Base-by-base conservation (phyloP, 192 early-diverging fungal genomes). In the Umbelopsis sp. region DNA sequence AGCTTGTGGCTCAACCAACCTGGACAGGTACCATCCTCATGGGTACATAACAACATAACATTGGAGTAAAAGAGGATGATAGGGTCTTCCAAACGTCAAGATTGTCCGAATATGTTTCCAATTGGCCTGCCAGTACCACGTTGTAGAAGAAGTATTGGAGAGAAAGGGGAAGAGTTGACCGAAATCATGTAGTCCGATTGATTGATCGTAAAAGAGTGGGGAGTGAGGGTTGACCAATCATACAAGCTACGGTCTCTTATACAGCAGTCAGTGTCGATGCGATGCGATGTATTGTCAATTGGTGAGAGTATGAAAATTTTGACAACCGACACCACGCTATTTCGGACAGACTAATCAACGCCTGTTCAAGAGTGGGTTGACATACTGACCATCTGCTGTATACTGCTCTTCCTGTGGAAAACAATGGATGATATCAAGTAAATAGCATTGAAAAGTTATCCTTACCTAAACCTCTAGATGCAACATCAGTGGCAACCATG, bases 401-500 rank as follows among this genome's bases (percentile, higher is more conserved):
- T 49, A 34, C 25, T 34, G 29, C 56, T 62, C 56, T 62, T 62
- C 56, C 56, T 62, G 56, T 62, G 8, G 56, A 32, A 31, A 31
- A 21, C 47, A 49, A 17, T 16, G n/a, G 20, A 41, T 41, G 38
- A 41, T 41, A 21, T n/a, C 16, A 49, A 62, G 26, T 34, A 62
- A 36, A 34, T 29, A 62, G 31, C 56, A 36, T 22, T 80, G 2
- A 82, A 44, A 45, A 1, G 0, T 7, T 45, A 31, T 74, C 80
- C 88, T 85, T 94, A 96, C 94, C 95, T 72, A 96, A 88, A 74
- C 96, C 97, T 84, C 97, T 92, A 72, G 93, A 92, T 41, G 97
- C 97, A 51, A 98, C 96, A 83, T 98, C 97, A n/a, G 97, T 99
- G 9, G 97, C 97, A 77, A 99, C 94, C 88, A 99, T 91, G 68